Conservation (phyloP, 352 stramenopile species). For the Phytopythium ostracodes region DNA sequence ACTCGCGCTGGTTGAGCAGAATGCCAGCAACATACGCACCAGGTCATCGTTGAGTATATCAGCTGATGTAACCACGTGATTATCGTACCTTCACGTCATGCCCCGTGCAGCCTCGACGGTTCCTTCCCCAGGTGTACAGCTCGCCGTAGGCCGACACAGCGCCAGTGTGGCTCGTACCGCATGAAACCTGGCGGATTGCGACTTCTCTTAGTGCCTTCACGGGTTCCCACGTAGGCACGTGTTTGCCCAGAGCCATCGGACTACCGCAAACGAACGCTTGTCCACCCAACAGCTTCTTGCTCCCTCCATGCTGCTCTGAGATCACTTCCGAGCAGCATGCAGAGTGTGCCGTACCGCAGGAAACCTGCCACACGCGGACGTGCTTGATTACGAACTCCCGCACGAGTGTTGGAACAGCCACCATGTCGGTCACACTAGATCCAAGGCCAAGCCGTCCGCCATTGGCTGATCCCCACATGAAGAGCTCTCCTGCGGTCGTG, state of each 20-base stretch:
- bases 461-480: conserved; percentile 91
- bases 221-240: conserved; percentile 67
- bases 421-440: conserved; percentile 42
- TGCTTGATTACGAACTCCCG: conserved; percentile 53
- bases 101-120: conserved; percentile 87
- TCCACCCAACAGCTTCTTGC: conserved; percentile 70
- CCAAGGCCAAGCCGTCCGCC: conserved; percentile 90
- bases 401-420: conserved; percentile 82
- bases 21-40: background rate
- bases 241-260: conserved; percentile 73
- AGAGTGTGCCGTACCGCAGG: conserved; percentile 76
- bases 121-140: conserved; percentile 92
- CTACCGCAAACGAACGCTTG: conserved; percentile 87
- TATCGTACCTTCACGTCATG: conserved; percentile 40
- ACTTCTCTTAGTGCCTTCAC: conserved; percentile 49
- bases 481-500: conserved; percentile 61
- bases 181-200: conserved; percentile 71
- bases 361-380: conserved; percentile 74
- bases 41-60: background rate
- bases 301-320: conserved; percentile 47
- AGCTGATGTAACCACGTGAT: background rate
- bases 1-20: conserved; percentile 28
- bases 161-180: conserved; percentile 87
- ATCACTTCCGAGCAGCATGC: conserved; percentile 71
- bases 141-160: conserved; percentile 87